Percentiles rank a stretch among this genome's conserved stretches.
These are phyloP conservation scores for Phylloporus sp. DNA, from an alignment of 1,284 basidiomycete genomes.

Conservation along the genomic window DNA sequence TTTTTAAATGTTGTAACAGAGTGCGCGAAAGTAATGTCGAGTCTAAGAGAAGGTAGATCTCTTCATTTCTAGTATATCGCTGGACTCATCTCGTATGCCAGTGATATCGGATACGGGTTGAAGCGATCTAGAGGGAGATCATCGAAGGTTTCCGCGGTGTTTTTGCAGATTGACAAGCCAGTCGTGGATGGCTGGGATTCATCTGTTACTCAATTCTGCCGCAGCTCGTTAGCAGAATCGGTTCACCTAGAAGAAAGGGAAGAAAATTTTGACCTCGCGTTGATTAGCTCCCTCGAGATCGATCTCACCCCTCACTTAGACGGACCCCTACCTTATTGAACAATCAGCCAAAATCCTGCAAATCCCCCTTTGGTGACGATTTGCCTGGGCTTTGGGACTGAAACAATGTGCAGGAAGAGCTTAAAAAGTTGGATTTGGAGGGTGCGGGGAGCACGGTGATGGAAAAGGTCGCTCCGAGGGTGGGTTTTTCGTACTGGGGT, in stretches of 20 bases:
- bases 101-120: slow-evolving; percentile 59
- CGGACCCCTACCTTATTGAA: slow-evolving; percentile 59
- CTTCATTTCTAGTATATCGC: not conserved
- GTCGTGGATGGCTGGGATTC: not conserved
- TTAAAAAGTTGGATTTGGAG: slow-evolving; percentile 46
- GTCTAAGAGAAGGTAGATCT: slow-evolving; percentile 44
- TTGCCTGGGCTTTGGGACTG: slow-evolving; percentile 19
- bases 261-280: slow-evolving; percentile 85
- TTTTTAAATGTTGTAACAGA: too few species aligned
- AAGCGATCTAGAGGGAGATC: slow-evolving; percentile 86
- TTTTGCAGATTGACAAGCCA: slow-evolving; percentile 79
- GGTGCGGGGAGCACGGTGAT: slow-evolving; percentile 63
- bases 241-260: slow-evolving; percentile 74
- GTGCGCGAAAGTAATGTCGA: too few species aligned
- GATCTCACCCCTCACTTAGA: slow-evolving; percentile 82
- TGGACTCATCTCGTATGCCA: slow-evolving; percentile 28
- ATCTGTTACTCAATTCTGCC: not conserved
- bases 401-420: slow-evolving; percentile 30
- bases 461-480: slow-evolving; percentile 64
- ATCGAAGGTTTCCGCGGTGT: slow-evolving; percentile 84
- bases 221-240: slow-evolving; percentile 56
- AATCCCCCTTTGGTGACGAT: slow-evolving; percentile 32
- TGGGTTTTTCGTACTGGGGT: slow-evolving; percentile 93
- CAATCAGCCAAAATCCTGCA: slow-evolving; percentile 73
- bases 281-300: slow-evolving; percentile 78